Conservation (phyloP, 1,284 basidiomycete species). For the Lentinus polychrous region DNA sequence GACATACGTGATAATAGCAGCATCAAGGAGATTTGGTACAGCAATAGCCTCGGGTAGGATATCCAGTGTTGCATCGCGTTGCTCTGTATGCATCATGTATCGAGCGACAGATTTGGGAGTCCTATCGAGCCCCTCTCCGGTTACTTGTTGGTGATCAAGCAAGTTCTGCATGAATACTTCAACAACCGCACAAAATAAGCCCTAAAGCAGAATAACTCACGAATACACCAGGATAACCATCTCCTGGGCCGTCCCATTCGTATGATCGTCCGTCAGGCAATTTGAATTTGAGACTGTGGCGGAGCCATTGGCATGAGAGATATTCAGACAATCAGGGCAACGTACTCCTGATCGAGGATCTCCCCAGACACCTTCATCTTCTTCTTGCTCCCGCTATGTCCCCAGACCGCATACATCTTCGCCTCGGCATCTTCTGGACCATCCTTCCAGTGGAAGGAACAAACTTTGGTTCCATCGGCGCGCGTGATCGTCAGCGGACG, state of each 20-base stretch:
- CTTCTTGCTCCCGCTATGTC: background rate
- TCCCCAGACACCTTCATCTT: constrained; percentile 1
- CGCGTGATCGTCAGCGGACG: background rate
- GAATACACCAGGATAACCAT: background rate
- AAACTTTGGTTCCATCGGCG: constrained; percentile 3
- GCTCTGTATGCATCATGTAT: constrained; percentile 1
- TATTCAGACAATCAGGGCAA: background rate
- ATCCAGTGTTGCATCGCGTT: constrained; percentile 4
- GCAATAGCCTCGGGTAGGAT: constrained; percentile 2
- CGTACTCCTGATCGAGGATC: constrained; percentile 1
- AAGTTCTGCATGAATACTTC: background rate
- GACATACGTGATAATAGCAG: constrained; percentile 5
- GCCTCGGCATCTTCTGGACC: background rate
- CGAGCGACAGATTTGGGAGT: constrained; percentile 4
- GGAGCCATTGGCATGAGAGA: background rate
- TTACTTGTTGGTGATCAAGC: constrained; percentile 4
- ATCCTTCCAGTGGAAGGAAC: constrained; percentile 3
- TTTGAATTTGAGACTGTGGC: constrained; percentile 3
- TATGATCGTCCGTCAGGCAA: constrained; percentile 1
- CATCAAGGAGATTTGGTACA: constrained; percentile 4
- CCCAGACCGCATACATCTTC: background rate
- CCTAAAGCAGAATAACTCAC: background rate
- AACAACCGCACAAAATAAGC: background rate
- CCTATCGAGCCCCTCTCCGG: constrained; percentile 1
- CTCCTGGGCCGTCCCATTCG: constrained; percentile 3